Evolutionary conservation across 768 basidiomycete species (phyloP).

Genomic region (Trametes cingulata): DNA sequence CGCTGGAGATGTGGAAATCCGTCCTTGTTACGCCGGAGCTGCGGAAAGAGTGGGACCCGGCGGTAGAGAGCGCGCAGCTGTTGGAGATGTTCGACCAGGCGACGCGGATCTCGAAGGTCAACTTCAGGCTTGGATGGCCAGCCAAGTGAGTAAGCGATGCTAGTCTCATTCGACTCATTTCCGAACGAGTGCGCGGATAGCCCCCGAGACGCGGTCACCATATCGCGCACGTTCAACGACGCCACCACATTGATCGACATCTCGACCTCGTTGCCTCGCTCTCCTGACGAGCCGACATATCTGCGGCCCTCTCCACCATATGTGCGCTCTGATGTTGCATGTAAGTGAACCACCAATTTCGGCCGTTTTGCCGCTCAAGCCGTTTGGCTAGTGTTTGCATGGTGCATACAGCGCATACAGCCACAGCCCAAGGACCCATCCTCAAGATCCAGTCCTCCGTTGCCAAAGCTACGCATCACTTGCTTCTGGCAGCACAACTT

Average conservation of each 20-base stretch:
- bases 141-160: constrained; percentile 68
- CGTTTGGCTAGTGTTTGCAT: constrained; percentile 68
- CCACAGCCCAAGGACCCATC: constrained; percentile 26
- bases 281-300: constrained; percentile 87
- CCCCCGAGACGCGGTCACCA: constrained; percentile 92
- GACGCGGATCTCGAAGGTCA: constrained; percentile 86
- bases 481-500: constrained; percentile 97
- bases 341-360: constrained; percentile 42
- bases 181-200: constrained; percentile 39
- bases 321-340: constrained; percentile 81
- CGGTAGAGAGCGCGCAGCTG: constrained; percentile 81
- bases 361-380: constrained; percentile 6
- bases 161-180: neutral
- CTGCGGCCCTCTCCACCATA: constrained; percentile 89
- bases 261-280: constrained; percentile 91
- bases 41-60: constrained; percentile 90
- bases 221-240: constrained; percentile 84
- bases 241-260: constrained; percentile 83
- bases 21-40: constrained; percentile 85
- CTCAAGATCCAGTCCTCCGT: neutral
- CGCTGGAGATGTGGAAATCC: constrained; percentile 79
- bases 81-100: constrained; percentile 85
- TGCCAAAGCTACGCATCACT: constrained; percentile 66
- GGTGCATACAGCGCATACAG: constrained; percentile 82
- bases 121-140: constrained; percentile 94